These are phyloP conservation scores for Uromyces viciae-fabae DNA, from an alignment of 1,284 basidiomycete species.

Conservation along the genomic window DNA sequence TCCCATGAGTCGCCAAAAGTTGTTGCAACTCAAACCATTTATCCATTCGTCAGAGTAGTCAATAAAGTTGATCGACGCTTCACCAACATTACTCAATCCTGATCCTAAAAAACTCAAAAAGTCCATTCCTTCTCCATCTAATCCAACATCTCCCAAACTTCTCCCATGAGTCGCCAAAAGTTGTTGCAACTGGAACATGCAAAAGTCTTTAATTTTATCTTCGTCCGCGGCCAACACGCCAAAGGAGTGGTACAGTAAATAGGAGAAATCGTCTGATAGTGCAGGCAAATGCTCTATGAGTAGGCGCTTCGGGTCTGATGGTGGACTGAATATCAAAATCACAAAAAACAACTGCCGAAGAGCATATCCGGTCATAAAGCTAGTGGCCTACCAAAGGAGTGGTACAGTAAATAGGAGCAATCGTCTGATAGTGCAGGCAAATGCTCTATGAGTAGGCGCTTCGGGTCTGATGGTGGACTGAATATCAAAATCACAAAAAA, in stretches of 20 bases:
- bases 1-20: not conserved
- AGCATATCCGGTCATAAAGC: not conserved
- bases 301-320: not conserved
- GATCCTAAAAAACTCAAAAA: not conserved
- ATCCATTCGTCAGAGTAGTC: constrained; percentile 1
- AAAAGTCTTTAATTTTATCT: not conserved
- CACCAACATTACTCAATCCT: not conserved
- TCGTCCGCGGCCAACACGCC: not conserved
- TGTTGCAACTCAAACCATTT: not conserved
- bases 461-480: not conserved
- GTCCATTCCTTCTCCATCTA: not conserved
- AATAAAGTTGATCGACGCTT: not conserved
- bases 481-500: not conserved
- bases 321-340: constrained; percentile 47
- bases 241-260: not conserved
- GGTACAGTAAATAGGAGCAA: constrained; percentile 52
- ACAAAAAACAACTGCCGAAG: constrained; percentile 49
- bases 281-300: not conserved
- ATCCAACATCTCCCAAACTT: not conserved
- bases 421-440: not conserved
- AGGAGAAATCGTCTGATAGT: not conserved
- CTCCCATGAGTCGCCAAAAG: not conserved
- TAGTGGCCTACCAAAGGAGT: constrained; percentile 56
- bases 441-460: not conserved
- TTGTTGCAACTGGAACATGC: not conserved